Base-by-base conservation (phyloP, 2,329 filamentous ascomycete species). In the Aspergillus sp. region DNA sequence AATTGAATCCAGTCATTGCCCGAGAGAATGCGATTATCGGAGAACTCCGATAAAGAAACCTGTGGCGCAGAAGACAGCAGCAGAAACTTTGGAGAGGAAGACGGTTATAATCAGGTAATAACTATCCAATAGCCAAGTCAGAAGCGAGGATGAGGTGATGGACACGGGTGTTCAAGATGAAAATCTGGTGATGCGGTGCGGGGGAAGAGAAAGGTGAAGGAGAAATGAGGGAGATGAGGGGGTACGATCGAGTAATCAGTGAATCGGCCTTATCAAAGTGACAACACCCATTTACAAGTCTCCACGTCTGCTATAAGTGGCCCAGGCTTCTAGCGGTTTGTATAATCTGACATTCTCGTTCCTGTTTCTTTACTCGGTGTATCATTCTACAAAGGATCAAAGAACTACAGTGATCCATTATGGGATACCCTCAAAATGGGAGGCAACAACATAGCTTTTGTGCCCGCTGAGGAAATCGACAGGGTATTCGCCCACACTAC, bases 401-500 rank as follows among this genome's bases (percentile, higher is more conserved):
- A 34, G 32, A 9, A 13, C 12, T 34, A 34, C 32, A 34, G 12
- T 9, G 32, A 34, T 34, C 13, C 9, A 13, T 17, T 17, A 50
- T 15, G 18, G n/a, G 30, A n/a, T 15, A 45, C 36, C n/a, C 48
- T 48, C 50, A 57, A 48, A 36, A 43, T 61, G 48, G 56, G 58
- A 53, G 55, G 60, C 32, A 34, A 13, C 32, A 44, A 13, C 32
- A 44, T 56, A 49, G 48, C 59, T 26, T 63, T 49, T 51, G 71
- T 84, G 41, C 72, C 80, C 22, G 70, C 76, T 30, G 73, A 78
- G 20, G 63, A 81, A 45, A 85, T 85, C 60, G 81, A 85, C 68
- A 62, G 73, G 4, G 80, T 79, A 11, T 85, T 85, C 71, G 79
- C 80, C 50, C 81, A 80, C 43, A 79, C 80, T 58, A 84, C 81